phyloP scores from a whole-genome alignment of 2,329 filamentous ascomycete genomes.

The Proliferodiscus dingleyae region DNA sequence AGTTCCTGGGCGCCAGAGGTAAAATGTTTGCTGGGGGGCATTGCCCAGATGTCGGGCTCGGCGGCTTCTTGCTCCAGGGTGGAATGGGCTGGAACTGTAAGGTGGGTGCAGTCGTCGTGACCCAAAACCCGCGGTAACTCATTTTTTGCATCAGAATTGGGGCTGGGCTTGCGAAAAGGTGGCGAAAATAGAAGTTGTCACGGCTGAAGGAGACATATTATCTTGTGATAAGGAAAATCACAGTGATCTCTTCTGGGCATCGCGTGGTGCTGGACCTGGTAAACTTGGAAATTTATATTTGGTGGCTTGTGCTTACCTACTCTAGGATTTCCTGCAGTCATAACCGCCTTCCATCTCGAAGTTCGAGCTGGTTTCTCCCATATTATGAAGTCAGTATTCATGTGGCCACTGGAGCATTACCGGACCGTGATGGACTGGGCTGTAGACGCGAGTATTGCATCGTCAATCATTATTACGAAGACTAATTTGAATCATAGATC shows the following conservation, averaged over 20 bases:
- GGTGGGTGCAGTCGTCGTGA: constrained; percentile 29
- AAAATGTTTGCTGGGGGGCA: constrained; percentile 50
- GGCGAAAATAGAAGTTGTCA: constrained; percentile 26
- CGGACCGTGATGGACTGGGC: constrained; percentile 44
- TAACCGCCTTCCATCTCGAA: constrained; percentile 46
- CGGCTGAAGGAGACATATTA: constrained; percentile 22
- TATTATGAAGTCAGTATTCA: constrained; percentile 33
- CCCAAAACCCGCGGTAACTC: no score
- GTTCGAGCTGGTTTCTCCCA: constrained; percentile 8
- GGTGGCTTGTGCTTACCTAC: constrained; percentile 1
- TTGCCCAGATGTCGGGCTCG: constrained; percentile 52
- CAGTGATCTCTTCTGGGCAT: constrained; percentile 43
- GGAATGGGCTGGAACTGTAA: constrained; percentile 56
- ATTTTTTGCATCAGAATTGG: constrained; percentile 41
- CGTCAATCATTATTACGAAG: neutral
- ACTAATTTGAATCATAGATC: constrained; percentile 15
- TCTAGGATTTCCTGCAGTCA: constrained; percentile 46
- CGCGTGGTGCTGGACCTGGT: constrained; percentile 20
- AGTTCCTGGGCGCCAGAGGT: constrained; percentile 33
- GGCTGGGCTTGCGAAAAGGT: constrained; percentile 44
- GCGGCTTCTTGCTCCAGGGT: constrained; percentile 51
- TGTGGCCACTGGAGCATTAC: constrained; percentile 43
- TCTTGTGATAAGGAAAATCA: constrained; percentile 41
- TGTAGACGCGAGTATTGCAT: constrained; percentile 32
- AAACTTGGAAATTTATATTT: neutral